Conservation (phyloP, 2,329 filamentous ascomycete species). For the Hirsutella thompsonii region DNA sequence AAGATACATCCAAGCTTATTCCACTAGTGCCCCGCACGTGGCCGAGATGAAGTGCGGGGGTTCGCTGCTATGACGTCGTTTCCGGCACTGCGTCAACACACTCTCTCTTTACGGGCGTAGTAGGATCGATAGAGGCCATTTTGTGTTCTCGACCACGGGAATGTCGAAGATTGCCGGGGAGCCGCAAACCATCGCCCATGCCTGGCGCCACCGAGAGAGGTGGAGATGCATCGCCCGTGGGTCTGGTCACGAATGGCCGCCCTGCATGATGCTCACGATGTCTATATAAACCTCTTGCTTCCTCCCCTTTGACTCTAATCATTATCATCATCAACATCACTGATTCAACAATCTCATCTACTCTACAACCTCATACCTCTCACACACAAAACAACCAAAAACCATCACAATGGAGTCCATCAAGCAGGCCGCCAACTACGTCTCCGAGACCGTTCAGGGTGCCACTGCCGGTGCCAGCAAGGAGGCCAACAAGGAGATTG, state of each 20-base stretch:
- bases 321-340: neutral
- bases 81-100: neutral
- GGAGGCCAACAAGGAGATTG: constrained; percentile 58
- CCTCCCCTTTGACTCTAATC: neutral
- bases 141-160: too few relatives aligned
- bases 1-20: too few relatives aligned
- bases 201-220: neutral
- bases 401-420: constrained; percentile 32
- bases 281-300: neutral
- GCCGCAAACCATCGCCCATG: too few relatives aligned
- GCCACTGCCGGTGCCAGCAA: constrained; percentile 44
- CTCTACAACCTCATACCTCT: neutral
- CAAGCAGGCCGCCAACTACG: constrained; percentile 56
- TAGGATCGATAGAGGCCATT: neutral
- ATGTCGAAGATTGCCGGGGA: too few relatives aligned
- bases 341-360: neutral
- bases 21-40: neutral
- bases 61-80: neutral
- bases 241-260: neutral
- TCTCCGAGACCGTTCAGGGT: constrained; percentile 51
- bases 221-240: neutral
- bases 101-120: neutral
- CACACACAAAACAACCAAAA: neutral
- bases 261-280: neutral
- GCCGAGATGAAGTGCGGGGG: too few relatives aligned